A percentile compares a stretch with the other conserved stretches of the same genome.
These are phyloP conservation scores for Cryphonectria japonica DNA, from an alignment of 2,329 filamentous ascomycete species.

Conservation along the genomic window DNA sequence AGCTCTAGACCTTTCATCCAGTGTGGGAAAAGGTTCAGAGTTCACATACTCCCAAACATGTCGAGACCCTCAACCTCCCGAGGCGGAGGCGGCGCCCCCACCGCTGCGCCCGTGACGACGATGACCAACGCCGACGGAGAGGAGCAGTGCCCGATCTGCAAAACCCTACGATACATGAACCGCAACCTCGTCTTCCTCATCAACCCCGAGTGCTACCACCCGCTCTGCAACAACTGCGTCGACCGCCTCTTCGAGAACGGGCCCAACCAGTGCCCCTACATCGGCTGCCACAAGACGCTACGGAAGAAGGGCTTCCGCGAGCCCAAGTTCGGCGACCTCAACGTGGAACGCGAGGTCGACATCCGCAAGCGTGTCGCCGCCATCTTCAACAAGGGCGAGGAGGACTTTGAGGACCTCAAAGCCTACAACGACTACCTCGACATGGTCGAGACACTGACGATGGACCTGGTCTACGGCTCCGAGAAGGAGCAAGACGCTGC, in stretches of 20 bases:
- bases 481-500: constrained; percentile 57
- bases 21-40: not conserved
- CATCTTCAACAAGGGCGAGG: constrained; percentile 86
- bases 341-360: constrained; percentile 91
- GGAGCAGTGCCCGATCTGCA: constrained; percentile 90
- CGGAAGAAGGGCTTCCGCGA: constrained; percentile 82
- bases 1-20: too few species aligned
- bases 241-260: constrained; percentile 92
- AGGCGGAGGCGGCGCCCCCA: constrained; percentile 28
- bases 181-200: constrained; percentile 92
- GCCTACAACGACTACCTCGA: constrained; percentile 96
- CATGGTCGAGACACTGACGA: constrained; percentile 85
- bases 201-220: constrained; percentile 98
- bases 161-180: constrained; percentile 94
- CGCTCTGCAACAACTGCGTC: constrained; percentile 96
- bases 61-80: constrained; percentile 38
- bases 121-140: constrained; percentile 52
- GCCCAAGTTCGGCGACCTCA: constrained; percentile 88
- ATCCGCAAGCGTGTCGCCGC: constrained; percentile 77
- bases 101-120: constrained; percentile 24
- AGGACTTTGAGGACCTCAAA: constrained; percentile 84
- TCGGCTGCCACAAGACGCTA: constrained; percentile 83
- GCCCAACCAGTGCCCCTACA: constrained; percentile 89
- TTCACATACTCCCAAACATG: constrained; percentile 35
- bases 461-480: constrained; percentile 77